Evolutionary conservation across 345 rosid genomes (phyloP), one percentile per base, ranked within the genome.

Genomic region (Odontarrhena argentea): DNA sequence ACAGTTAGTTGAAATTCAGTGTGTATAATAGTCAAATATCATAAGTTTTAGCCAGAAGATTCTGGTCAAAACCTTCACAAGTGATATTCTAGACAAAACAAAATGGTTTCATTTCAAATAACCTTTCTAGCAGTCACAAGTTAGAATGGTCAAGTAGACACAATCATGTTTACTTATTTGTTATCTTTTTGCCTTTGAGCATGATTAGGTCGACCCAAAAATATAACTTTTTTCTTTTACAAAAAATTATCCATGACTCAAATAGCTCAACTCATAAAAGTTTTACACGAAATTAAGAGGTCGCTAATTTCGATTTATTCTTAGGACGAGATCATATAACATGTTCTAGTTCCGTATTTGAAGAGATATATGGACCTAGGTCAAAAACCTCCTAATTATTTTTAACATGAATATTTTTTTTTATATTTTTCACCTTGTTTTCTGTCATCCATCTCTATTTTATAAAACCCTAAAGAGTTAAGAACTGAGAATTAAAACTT

Each of bases 81-180:
- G 42, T 54, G 42, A 52, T 52, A 34, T 35, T 36, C 8, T 26
- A 64, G 50, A 52, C 13, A 51, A 38, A 10, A 14, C 40, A 6
- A 9, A 28, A 4, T 7, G n/a, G 24, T 25, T 64, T 25, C 7
- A 9, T 51, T 63, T 51, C 3, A 41, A 28, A 52, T 36, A 47
- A 60, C 38, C 28, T 41, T 65, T 32, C 15, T 52, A 11, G 11
- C 34, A 18, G 55, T 24, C 49, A 44, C 13, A 55, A 22, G 43
- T 66, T 34, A 34, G 34, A 55, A 37, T 44, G 44, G 70, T 66
- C 62, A 66, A 55, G 37, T 45, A 67, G 54, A 67, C 70, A 55
- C 54, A 67, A 9, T 55, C 71, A 44, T n/a, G 45, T 55, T 44
- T 32, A 66, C 61, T 43, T 66, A 26, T 32, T 32, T 1, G 5